Evolutionary conservation across 495 filamentous ascomycete species (phyloP), one percentile per base, ranked within the genome.

Genomic region (Collariella sp.): DNA sequence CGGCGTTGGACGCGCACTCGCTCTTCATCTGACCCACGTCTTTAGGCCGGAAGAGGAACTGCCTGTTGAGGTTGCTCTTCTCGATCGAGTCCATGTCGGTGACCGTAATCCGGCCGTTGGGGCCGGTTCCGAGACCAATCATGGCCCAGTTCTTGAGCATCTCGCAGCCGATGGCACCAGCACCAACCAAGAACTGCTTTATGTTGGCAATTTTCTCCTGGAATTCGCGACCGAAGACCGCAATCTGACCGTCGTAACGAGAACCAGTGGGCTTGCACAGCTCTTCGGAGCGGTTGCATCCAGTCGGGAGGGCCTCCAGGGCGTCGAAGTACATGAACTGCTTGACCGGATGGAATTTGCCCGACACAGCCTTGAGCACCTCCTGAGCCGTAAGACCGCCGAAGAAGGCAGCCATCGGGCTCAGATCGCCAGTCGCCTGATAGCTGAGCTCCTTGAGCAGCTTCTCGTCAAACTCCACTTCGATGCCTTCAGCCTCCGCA

Each of bases 141-240:
- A 97, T 91, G 23, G 94, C 93, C 93, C 94, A 99, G 68, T 96
- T 97, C 80, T 99, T 99, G 51, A 99, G 76, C 81, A 96, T 99
- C 66, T 99, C 94, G 65, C 94, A 99, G 31, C 94, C 94, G 67
- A 99, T 99, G 53, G 94, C 94, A 56, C 94, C 94, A 22, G 94
- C 88, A 56, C 94, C 94, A 46, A 99, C 94, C 20, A 99, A 78
- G 77, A 99, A 99, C 62, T 95, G 79, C 45, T 82, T 91, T 38
- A 88, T 69, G 62, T 96, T 94, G 48, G 85, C 76, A 59, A 99
- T 75, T 76, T 94, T 96, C 35, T 95, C 87, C 66, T 97, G 94
- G 72, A 82, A 97, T 44, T 95, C 88, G 58, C 80, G 85, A 46
- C 94, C 94, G 59, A 96, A 95, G 1, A 99, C 94, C 9, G 88